phyloP scores from a whole-genome alignment of 768 basidiomycete species.

The Vishniacozyma victoriae region DNA sequence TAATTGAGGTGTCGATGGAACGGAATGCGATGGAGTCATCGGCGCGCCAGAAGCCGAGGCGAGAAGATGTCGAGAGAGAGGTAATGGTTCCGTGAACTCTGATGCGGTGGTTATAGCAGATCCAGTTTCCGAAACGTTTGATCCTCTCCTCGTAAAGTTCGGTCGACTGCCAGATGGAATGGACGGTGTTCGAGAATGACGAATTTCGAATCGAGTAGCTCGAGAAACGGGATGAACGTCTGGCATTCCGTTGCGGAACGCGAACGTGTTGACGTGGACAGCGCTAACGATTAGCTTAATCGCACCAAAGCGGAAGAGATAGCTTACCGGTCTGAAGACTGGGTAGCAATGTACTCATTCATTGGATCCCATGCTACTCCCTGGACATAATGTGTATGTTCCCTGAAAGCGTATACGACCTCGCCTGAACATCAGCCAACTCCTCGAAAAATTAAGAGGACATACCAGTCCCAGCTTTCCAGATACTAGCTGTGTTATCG shows the following conservation, averaged over 20 bases:
- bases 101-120: conserved; percentile 54
- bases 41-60: conserved; percentile 33
- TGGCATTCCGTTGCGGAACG: conserved; percentile 69
- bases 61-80: conserved; percentile 24
- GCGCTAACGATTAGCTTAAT: conserved; percentile 49
- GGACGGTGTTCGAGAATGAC: conserved; percentile 46
- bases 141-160: conserved; percentile 61
- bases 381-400: conserved; percentile 95
- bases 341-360: conserved; percentile 95
- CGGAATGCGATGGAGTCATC: conserved; percentile 40
- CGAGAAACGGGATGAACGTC: conserved; percentile 88
- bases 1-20: conserved; percentile 39
- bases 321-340: conserved; percentile 75
- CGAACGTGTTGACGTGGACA: conserved; percentile 87
- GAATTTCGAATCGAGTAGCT: conserved; percentile 58
- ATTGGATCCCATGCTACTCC: conserved; percentile 98
- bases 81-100: conserved; percentile 56
- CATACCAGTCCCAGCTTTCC: conserved; percentile 42
- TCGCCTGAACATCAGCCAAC: conserved; percentile 18
- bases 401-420: conserved; percentile 52
- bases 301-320: not conserved
- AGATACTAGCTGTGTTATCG: conserved; percentile 70
- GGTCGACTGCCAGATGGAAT: conserved; percentile 38
- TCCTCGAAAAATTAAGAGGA: not conserved
- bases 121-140: conserved; percentile 71